Percentiles rank a stretch among this genome's conserved stretches.
Conservation (phyloP, 2,329 filamentous ascomycete species). For the Esteya vermicola region DNA sequence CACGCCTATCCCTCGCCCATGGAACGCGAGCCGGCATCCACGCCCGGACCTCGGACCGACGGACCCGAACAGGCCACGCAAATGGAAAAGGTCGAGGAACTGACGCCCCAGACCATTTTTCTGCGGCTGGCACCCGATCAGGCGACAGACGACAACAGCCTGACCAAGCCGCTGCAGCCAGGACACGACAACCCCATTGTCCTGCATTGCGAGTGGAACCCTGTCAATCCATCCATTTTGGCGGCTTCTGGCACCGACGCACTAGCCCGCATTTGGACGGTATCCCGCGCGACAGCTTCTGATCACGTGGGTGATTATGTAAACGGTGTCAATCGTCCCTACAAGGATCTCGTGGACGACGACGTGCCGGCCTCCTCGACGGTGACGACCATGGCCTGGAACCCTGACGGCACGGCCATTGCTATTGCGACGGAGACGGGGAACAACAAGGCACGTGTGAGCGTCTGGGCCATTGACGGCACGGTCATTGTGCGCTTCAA, state of each 20-base stretch:
- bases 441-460: conserved; percentile 36
- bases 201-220: conserved; percentile 57
- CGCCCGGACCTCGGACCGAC: conserved; percentile 40
- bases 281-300: conserved; percentile 37
- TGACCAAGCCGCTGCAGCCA: conserved; percentile 8
- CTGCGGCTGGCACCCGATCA: conserved; percentile 37
- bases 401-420: conserved; percentile 38
- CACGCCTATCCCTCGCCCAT: conserved; percentile 53
- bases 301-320: conserved; percentile 34
- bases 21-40: conserved; percentile 39
- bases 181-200: conserved; percentile 41
- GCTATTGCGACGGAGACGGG: conserved; percentile 44
- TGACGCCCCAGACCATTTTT: conserved; percentile 45
- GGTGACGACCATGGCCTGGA: conserved; percentile 48
- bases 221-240: conserved; percentile 48
- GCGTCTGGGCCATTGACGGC: conserved; percentile 41
- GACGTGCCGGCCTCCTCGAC: conserved; percentile 36
- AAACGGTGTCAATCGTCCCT: conserved; percentile 25
- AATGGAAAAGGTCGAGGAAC: conserved; percentile 48
- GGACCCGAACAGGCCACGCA: conserved; percentile 52
- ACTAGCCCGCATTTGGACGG: conserved; percentile 55
- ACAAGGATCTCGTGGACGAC: conserved; percentile 35
- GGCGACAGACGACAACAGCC: conserved; percentile 18
- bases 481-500: conserved; percentile 37
- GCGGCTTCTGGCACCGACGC: conserved; percentile 55